phyloP scores from a whole-genome alignment of 1,139 yeast species.

The Nakaseomyces sp. region DNA sequence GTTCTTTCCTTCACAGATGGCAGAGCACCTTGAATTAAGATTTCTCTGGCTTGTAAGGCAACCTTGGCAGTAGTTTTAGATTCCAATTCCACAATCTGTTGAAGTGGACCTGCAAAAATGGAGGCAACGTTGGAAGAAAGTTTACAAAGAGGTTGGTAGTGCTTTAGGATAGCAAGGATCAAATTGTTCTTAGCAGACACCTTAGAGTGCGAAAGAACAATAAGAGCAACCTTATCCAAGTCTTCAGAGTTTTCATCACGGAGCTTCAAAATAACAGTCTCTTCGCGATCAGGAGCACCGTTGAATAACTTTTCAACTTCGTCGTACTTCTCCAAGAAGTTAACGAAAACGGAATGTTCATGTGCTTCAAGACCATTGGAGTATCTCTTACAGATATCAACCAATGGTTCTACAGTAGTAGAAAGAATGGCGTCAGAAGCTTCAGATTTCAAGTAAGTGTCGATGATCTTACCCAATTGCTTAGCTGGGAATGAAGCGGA shows the following conservation, averaged over 20 bases:
- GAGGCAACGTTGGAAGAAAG: slow-evolving; percentile 59
- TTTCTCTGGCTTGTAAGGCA: slow-evolving; percentile 92
- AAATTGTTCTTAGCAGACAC: slow-evolving; percentile 90
- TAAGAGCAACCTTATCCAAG: slow-evolving; percentile 59
- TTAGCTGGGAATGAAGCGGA: slow-evolving; percentile 89
- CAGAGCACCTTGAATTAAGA: slow-evolving; percentile 88
- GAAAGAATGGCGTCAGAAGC: slow-evolving; percentile 45
- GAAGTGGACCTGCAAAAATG: slow-evolving; percentile 61
- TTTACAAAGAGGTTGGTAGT: slow-evolving; percentile 69
- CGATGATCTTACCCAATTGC: slow-evolving; percentile 51
- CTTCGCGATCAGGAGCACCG: slow-evolving; percentile 69
- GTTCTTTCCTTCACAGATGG: slow-evolving; percentile 95
- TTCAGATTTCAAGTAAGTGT: slow-evolving; percentile 32
- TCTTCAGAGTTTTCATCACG: slow-evolving; percentile 83
- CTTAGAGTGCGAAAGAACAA: slow-evolving; percentile 82
- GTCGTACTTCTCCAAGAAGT: slow-evolving; percentile 61
- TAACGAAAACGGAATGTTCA: slow-evolving; percentile 68
- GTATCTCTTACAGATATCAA: slow-evolving; percentile 62
- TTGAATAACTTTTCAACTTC: slow-evolving; percentile 70
- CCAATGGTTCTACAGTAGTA: slow-evolving; percentile 62
- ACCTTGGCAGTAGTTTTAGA: slow-evolving; percentile 88
- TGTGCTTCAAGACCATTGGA: slow-evolving; percentile 71
- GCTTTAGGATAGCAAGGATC: slow-evolving; percentile 72
- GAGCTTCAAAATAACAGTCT: slow-evolving; percentile 72
- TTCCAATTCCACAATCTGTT: slow-evolving; percentile 76